Evolutionary conservation across 768 basidiomycete genomes (phyloP).

Genomic region (Mycena alexandri): DNA sequence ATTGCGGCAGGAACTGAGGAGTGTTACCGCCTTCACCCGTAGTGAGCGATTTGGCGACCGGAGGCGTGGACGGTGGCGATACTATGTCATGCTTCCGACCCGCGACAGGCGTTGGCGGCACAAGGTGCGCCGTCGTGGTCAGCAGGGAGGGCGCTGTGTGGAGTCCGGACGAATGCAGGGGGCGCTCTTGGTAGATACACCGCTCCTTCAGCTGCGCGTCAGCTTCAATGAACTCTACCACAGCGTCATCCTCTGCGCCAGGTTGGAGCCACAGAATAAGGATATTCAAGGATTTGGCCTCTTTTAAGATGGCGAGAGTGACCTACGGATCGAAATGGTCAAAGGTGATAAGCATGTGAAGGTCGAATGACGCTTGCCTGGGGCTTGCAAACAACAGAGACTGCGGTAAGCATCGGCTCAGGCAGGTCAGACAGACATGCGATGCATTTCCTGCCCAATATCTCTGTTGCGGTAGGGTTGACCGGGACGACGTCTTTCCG

Average conservation of each 20-base stretch:
- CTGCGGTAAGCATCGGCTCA: conserved; percentile 56
- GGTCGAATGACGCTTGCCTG: conserved; percentile 47
- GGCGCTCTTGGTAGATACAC: conserved; percentile 25
- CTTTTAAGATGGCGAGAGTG: conserved; percentile 62
- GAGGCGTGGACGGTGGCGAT: conserved; percentile 32
- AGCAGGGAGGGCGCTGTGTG: conserved; percentile 10
- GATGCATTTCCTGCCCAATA: conserved; percentile 61
- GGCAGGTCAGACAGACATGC: conserved; percentile 56
- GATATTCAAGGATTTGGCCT: conserved; percentile 59
- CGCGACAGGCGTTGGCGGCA: conserved; percentile 16
- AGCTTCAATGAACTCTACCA: conserved; percentile 61
- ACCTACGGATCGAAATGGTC: conserved; percentile 47
- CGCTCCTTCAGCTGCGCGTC: conserved; percentile 42
- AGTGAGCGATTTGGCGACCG: conserved; percentile 22
- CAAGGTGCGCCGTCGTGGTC: not conserved
- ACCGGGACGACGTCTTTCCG: conserved; percentile 63
- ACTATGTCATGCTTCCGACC: conserved; percentile 20
- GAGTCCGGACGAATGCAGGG: too few species aligned
- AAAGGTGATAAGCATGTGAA: not conserved
- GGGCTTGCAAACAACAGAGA: conserved; percentile 56
- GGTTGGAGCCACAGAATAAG: conserved; percentile 77
- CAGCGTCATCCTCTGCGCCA: conserved; percentile 64
- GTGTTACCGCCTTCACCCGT: too few species aligned
- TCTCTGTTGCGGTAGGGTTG: conserved; percentile 57
- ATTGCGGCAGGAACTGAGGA: conserved; percentile 28